Percentiles rank a stretch among this genome's conserved stretches.
Evolutionary conservation across 2,329 filamentous ascomycete species (phyloP).

Genomic region (Microcyclospora pomicola): DNA sequence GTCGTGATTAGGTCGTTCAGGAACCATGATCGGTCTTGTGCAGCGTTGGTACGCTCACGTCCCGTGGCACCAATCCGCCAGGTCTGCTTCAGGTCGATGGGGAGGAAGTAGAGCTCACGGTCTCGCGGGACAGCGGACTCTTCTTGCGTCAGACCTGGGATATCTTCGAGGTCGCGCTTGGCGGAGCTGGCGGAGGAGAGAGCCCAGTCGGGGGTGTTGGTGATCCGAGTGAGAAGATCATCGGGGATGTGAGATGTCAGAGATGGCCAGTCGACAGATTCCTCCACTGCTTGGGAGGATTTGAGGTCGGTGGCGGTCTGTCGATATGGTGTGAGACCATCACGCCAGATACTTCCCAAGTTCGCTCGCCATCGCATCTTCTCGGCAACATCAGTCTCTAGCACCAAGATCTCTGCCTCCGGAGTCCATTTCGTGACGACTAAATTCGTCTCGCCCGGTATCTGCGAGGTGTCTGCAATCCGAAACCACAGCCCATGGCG

Average conservation of each 20-base stretch:
- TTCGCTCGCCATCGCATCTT: conserved; percentile 41
- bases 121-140: conserved; percentile 23
- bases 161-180: conserved; percentile 41
- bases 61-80: conserved; percentile 50
- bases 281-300: conserved; percentile 22
- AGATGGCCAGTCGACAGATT: conserved; percentile 38
- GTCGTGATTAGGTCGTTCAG: conserved; percentile 38
- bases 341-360: conserved; percentile 41
- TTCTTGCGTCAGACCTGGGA: conserved; percentile 38
- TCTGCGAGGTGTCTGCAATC: conserved; percentile 18
- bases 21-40: conserved; percentile 49
- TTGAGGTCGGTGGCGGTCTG: conserved; percentile 22
- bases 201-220: conserved; percentile 38
- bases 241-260: conserved; percentile 38
- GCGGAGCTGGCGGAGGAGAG: conserved; percentile 46
- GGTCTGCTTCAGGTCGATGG: conserved; percentile 47
- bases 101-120: conserved; percentile 40
- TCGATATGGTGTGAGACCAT: conserved; percentile 35
- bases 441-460: conserved; percentile 18
- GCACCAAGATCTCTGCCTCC: conserved; percentile 31
- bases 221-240: conserved; percentile 36
- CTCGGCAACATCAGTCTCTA: conserved; percentile 28
- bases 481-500: conserved; percentile 50
- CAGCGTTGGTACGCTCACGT: conserved; percentile 47
- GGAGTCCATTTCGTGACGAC: conserved; percentile 45